Conservation (phyloP, 768 basidiomycete genomes). For the Leccinellum luteum region DNA sequence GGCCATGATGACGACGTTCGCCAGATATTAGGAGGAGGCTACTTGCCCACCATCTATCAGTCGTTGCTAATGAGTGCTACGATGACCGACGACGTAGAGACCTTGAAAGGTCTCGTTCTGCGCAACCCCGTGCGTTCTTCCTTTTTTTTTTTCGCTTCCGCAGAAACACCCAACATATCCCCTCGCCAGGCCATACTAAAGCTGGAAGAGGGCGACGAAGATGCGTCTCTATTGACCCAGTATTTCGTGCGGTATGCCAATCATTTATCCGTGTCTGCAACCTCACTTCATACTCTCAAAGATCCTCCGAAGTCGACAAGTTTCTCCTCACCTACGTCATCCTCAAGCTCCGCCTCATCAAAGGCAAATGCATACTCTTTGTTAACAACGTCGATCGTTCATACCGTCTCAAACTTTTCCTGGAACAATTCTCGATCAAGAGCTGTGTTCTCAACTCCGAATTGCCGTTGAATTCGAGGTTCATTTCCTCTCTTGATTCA, state of each 20-base stretch:
- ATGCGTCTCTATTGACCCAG: constrained; percentile 77
- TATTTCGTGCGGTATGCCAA: constrained; percentile 69
- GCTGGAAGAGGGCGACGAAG: constrained; percentile 85
- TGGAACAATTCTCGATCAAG: constrained; percentile 96
- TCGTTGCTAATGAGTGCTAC: constrained; percentile 98
- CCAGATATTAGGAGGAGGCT: constrained; percentile 63
- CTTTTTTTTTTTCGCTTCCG: not conserved
- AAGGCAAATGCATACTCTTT: constrained; percentile 95
- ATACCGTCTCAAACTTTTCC: constrained; percentile 95
- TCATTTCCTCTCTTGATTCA: not conserved
- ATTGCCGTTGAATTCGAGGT: constrained; percentile 91
- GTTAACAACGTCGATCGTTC: constrained; percentile 94
- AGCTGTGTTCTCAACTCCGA: constrained; percentile 96
- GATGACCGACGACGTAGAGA: constrained; percentile 93
- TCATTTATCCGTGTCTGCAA: not conserved
- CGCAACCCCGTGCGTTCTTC: constrained; percentile 72
- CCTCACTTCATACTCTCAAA: constrained; percentile 26
- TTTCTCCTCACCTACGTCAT: constrained; percentile 96
- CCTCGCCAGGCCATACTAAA: constrained; percentile 74
- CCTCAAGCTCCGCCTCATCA: constrained; percentile 91
- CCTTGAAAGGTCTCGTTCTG: constrained; percentile 82
- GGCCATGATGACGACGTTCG: constrained; percentile 91
- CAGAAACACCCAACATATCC: not conserved
- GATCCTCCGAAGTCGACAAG: constrained; percentile 93
- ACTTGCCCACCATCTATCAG: constrained; percentile 80